These are phyloP conservation scores for Musa balbisiana DNA, from an alignment of 202 grass and related monocot genomes.

Conservation along the genomic window DNA sequence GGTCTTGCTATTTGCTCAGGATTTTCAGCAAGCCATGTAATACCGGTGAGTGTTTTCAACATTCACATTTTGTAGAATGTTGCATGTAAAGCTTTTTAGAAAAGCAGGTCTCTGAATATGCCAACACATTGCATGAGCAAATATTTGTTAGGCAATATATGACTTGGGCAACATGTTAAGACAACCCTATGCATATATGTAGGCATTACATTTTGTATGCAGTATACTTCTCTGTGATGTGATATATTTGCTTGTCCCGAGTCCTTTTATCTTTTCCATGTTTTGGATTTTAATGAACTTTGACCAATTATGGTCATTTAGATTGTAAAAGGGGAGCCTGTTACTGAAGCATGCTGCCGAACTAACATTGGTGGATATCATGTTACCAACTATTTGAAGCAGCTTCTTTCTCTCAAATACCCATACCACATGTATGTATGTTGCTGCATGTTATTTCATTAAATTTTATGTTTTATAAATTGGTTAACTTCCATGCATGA, in stretches of 20 bases:
- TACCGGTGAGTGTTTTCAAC: constrained; percentile 63
- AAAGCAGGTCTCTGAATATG: neutral
- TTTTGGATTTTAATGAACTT: neutral
- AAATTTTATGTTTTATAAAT: constrained; percentile 18
- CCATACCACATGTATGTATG: constrained; percentile 70
- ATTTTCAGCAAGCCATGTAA: constrained; percentile 70
- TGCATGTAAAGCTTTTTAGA: neutral
- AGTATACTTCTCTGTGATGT: neutral
- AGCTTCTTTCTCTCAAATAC: constrained; percentile 95
- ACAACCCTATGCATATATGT: neutral
- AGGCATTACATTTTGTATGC: neutral
- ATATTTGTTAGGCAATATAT: neutral
- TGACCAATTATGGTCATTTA: constrained; percentile 4
- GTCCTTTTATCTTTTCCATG: neutral
- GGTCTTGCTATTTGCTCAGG: constrained; percentile 72
- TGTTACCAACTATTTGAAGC: constrained; percentile 89
- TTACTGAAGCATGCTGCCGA: constrained; percentile 72
- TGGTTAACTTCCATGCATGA: constrained; percentile 23
- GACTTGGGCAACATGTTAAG: neutral
- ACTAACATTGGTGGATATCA: constrained; percentile 86
- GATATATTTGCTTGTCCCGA: neutral
- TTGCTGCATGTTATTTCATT: constrained; percentile 27
- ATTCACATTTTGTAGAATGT: neutral
- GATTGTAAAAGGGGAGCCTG: constrained; percentile 69
- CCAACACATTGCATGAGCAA: neutral